A percentile compares a stretch with the other conserved stretches of the same genome.
Evolutionary conservation across 257 asterid species (phyloP).

Genomic region (Solanum verrucosum): DNA sequence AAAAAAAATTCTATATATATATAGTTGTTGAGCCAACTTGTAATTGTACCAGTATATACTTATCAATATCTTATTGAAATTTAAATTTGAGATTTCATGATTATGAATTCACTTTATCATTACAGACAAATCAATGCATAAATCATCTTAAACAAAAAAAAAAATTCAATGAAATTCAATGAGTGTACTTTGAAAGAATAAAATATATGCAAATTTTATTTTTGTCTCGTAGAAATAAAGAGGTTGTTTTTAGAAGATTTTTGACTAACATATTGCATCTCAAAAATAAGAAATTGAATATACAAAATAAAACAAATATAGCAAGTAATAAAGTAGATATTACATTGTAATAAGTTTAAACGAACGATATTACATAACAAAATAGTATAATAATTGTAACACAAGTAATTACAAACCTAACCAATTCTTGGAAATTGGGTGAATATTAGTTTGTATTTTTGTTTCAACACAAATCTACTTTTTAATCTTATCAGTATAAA

Average conservation of each 20-base stretch:
- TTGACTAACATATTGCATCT: too few relatives aligned
- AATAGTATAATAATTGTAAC: neutral
- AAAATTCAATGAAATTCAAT: too few relatives aligned
- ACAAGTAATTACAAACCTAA: neutral
- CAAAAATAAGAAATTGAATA: too few relatives aligned
- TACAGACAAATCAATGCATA: neutral
- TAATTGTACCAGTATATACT: neutral
- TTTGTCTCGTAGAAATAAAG: too few relatives aligned
- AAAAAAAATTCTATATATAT: neutral
- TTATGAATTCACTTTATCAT: neutral
- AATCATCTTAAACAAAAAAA: neutral
- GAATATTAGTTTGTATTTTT: neutral
- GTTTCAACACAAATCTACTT: neutral
- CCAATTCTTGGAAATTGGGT: neutral
- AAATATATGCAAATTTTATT: too few relatives aligned
- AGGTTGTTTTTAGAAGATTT: fast-evolving
- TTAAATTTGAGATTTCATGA: neutral
- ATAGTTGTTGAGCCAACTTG: neutral
- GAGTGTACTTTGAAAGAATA: too few relatives aligned
- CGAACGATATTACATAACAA: too few relatives aligned
- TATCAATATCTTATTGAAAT: neutral
- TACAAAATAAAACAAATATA: too few relatives aligned
- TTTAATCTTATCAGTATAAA: too few relatives aligned
- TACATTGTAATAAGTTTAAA: too few relatives aligned
- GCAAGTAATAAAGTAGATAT: neutral